Base-by-base conservation (phyloP, 306 rosid species). In the Lathyrus aphaca region DNA sequence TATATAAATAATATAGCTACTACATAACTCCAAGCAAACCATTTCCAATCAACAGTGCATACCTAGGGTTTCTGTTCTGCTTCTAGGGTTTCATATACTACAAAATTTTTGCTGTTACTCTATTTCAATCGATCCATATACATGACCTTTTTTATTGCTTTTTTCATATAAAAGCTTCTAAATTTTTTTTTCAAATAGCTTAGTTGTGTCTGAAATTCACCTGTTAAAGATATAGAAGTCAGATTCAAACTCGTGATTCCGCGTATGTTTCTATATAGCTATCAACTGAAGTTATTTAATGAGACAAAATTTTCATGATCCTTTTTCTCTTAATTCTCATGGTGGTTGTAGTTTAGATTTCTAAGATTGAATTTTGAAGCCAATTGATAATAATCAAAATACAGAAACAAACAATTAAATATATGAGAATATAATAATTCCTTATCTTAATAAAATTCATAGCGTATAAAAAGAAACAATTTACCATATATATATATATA, bases 21-120 rank as follows among this genome's bases (percentile, higher is more conserved):
- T 62, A 53, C 32, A 61, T 18, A 29, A 48, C 64, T 57, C n/a
- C 15, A 8, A 13, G 27, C 58, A 72, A 73, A 50, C 70, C 27
- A 66, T 49, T 50, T 72, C 74, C 10, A 19, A 72, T 66, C 51
- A 8, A 72, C 58, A 45, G 46, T 17, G 66, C 27, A 81, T 59
- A 64, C 78, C 83, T 86, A 88, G 95, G 95, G 95, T 86, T 91
- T 16, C 69, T 42, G 69, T 53, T 45, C 48, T 48, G 16, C 64
- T 48, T 68, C 87, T 68, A 82, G 84, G 84, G 80, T 78, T 82
- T 82, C 45, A 56, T 53, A 68, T 54, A 38, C 63, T 62, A 68
- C 66, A 53, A 50, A 21, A 10, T 1, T 42, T n/a, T 19, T 9
- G 7, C 2, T 51, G n/a, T 21, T 53, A 30, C 32, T 53, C 32